Conservation (phyloP, 192 early-diverging fungal species). For the Rhizophlyctis rosea region DNA sequence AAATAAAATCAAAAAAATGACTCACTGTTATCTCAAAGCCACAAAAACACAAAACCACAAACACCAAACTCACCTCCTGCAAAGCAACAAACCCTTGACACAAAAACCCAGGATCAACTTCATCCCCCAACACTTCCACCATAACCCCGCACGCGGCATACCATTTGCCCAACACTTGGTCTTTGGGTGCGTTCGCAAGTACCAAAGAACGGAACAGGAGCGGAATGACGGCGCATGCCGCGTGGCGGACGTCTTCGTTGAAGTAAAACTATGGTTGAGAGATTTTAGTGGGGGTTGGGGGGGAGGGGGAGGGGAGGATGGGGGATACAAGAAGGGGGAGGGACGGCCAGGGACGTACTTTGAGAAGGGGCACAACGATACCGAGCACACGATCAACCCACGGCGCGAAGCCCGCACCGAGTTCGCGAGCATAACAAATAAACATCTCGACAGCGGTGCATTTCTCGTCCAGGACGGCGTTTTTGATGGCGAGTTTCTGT, state of each 20-base stretch:
- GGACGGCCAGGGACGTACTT: too few species aligned
- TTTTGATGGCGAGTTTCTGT: slow-evolving; percentile 90
- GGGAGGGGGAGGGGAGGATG: too few species aligned
- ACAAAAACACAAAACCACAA: too few species aligned
- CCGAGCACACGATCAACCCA: slow-evolving; percentile 82
- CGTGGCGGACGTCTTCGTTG: slow-evolving; percentile 92
- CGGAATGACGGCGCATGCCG: slow-evolving; percentile 81
- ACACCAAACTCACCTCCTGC: slow-evolving; percentile 20
- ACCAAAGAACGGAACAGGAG: slow-evolving; percentile 61
- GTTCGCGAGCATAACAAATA: slow-evolving; percentile 86
- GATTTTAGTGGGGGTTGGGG: too few species aligned
- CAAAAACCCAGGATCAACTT: slow-evolving; percentile 79
- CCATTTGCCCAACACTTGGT: slow-evolving; percentile 58
- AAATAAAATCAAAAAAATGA: too few species aligned
- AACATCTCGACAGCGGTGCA: slow-evolving; percentile 98
- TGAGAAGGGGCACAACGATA: slow-evolving; percentile 83
- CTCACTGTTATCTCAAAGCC: too few species aligned
- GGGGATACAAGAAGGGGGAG: too few species aligned
- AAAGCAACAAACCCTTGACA: slow-evolving; percentile 77
- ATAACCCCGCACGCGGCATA: slow-evolving; percentile 69
- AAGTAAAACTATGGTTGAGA: too few species aligned
- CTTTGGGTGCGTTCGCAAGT: slow-evolving; percentile 35
- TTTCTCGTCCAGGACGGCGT: slow-evolving; percentile 95
- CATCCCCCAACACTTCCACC: slow-evolving; percentile 71
- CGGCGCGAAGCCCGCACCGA: slow-evolving; percentile 83